Evolutionary conservation across 2,329 filamentous ascomycete genomes (phyloP).

Genomic region (Phaeoacremonium minimum): DNA sequence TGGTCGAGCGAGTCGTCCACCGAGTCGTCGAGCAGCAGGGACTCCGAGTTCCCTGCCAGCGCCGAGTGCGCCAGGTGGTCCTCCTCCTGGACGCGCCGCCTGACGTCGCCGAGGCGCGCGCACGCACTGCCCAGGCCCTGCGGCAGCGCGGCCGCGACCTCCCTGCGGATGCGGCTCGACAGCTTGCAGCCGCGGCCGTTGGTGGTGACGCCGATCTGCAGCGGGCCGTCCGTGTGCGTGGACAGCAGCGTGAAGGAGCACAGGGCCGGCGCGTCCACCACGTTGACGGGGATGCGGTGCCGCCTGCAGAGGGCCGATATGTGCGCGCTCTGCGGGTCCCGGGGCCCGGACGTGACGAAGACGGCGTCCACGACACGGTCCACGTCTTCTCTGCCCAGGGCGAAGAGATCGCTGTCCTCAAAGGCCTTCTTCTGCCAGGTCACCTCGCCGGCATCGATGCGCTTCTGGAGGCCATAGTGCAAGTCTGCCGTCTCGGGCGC

Average conservation of each 20-base stretch:
- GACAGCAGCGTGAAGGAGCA: conserved; percentile 89
- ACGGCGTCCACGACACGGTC: conserved; percentile 81
- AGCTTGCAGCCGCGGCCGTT: conserved; percentile 94
- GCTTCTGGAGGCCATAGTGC: conserved; percentile 54
- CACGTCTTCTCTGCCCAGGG: conserved; percentile 76
- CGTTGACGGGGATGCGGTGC: conserved; percentile 86
- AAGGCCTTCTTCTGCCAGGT: conserved; percentile 65
- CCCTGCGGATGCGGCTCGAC: conserved; percentile 80
- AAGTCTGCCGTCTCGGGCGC: conserved; percentile 60
- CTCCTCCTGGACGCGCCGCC: conserved; percentile 69
- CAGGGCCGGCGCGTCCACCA: conserved; percentile 79
- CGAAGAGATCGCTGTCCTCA: conserved; percentile 65
- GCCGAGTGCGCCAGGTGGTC: conserved; percentile 44
- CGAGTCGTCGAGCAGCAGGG: conserved; percentile 27
- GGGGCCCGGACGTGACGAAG: conserved; percentile 68
- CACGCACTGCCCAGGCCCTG: conserved; percentile 72
- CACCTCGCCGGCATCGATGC: conserved; percentile 62
- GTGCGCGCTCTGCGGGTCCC: conserved; percentile 44
- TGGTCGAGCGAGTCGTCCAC: conserved; percentile 67
- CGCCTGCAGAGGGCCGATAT: conserved; percentile 73
- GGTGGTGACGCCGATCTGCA: conserved; percentile 94
- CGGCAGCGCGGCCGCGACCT: conserved; percentile 79
- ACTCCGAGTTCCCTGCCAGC: conserved; percentile 33
- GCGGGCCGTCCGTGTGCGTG: conserved; percentile 81
- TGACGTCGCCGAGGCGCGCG: conserved; percentile 68